Evolutionary conservation across 768 basidiomycete species (phyloP), one percentile per base, ranked within the genome.

Genomic region (Hortiboletus flavorubellus): DNA sequence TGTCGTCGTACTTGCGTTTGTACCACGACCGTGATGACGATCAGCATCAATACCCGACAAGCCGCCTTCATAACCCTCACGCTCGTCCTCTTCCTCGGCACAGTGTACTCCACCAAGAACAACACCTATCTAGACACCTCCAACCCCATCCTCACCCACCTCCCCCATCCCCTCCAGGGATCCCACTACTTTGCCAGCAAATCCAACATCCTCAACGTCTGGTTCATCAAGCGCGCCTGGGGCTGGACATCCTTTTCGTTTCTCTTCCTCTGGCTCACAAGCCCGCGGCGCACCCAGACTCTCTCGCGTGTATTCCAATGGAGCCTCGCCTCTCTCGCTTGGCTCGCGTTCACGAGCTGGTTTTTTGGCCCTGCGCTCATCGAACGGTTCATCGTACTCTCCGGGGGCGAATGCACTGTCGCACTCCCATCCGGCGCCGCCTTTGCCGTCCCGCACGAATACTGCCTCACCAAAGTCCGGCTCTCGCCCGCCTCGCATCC

Each of bases 221-320:
- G 82, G 63, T 95, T 96, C 73, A 91, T 95, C 67, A 98, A 98
- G 73, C 78, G 82, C 49, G 84, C 88, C 23, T 97, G 96, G 94
- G 91, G 75, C 0, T 97, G 94, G 93, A 94, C 93, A 2, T 79
- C 90, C 8, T 76, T 76, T 34, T 76, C 81, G 0, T 92, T 91
- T 63, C 64, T 85, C 51, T 62, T 79, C 51, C 75, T 79, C 26
- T 87, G 80, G 78, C 30, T 78, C 47, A 85, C 88, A 1, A 79
- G 80, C 59, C 81, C 86, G 5, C 68, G 75, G 2, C 65, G 68
- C 10, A 68, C 70, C 4, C 78, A 79, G 31, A 74, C 77, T 2
- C 55, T 62, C 10, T 51, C 69, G 21, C 77, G 86, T 41, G 55
- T 86, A 15, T 41, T 68, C 55, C 80, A 84, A 60, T 93, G 80